phyloP scores from a whole-genome alignment of 2,329 filamentous ascomycete genomes.

The Botrytis medusae region DNA sequence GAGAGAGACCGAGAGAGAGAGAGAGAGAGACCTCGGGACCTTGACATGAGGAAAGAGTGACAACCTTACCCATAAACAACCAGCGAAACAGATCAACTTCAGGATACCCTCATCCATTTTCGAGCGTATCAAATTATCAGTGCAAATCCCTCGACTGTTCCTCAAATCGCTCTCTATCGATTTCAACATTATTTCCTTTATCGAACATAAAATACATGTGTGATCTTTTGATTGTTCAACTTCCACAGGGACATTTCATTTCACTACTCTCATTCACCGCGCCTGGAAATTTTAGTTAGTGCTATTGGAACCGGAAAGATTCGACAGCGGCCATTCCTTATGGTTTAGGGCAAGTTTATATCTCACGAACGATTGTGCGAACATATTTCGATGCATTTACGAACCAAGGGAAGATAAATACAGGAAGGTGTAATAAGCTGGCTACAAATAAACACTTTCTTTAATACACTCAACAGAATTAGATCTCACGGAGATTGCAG shows the following conservation, averaged over 20 bases:
- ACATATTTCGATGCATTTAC: slow-evolving; percentile 8
- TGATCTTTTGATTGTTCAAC: background rate
- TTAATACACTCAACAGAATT: background rate
- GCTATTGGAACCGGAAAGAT: background rate
- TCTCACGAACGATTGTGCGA: background rate
- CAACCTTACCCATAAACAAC: background rate
- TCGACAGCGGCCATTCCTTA: background rate
- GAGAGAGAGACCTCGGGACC: background rate
- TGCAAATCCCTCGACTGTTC: background rate
- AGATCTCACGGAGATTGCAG: background rate
- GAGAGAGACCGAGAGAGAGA: background rate
- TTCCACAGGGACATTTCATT: background rate
- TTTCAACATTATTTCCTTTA: background rate
- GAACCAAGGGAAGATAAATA: background rate
- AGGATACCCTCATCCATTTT: background rate
- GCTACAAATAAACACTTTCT: background rate
- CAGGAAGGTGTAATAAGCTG: background rate
- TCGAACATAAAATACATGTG: background rate
- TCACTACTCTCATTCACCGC: background rate
- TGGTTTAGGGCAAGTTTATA: background rate
- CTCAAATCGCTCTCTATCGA: background rate
- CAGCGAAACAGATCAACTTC: background rate
- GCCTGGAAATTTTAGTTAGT: background rate
- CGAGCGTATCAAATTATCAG: background rate
- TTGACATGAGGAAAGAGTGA: background rate